Conservation (phyloP, 2,329 filamentous ascomycete genomes). For the Aplosporella prunicola region DNA sequence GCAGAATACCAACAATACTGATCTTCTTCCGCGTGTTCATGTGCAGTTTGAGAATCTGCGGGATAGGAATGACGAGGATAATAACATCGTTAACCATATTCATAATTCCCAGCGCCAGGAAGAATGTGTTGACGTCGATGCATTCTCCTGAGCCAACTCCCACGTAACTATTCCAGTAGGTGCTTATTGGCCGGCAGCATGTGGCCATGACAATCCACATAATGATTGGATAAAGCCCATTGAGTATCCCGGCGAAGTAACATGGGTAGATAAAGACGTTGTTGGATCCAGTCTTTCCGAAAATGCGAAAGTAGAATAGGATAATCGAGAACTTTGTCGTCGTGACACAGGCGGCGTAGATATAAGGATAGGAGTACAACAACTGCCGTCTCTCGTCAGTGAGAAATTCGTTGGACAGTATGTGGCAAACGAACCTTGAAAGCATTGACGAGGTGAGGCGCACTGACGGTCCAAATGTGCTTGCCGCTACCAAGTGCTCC, state of each 20-base stretch:
- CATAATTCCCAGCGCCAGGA: background rate
- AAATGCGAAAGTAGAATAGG: background rate
- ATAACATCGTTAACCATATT: slow-evolving; percentile 4
- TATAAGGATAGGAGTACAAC: background rate
- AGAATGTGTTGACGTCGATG: slow-evolving; percentile 2
- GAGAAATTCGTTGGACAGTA: background rate
- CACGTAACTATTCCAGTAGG: background rate
- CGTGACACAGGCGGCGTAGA: slow-evolving; percentile 1
- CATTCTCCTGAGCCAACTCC: background rate
- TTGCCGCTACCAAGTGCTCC: background rate
- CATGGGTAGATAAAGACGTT: background rate
- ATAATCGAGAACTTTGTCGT: background rate
- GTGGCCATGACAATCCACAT: slow-evolving; percentile 1
- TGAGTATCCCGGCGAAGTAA: background rate
- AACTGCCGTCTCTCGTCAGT: background rate
- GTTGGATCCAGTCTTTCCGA: background rate
- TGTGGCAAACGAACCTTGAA: too few species aligned
- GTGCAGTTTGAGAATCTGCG: slow-evolving; percentile 1
- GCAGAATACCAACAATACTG: background rate
- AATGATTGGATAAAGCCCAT: background rate
- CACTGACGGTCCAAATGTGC: background rate
- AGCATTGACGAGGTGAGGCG: background rate
- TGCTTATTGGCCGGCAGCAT: background rate
- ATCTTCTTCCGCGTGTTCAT: background rate
- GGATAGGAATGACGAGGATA: slow-evolving; percentile 3